Percentiles rank a stretch among this genome's conserved stretches.
These are phyloP conservation scores for Rhynchospora breviuscula DNA, from an alignment of 176 grass and related monocot genomes.

Conservation along the genomic window DNA sequence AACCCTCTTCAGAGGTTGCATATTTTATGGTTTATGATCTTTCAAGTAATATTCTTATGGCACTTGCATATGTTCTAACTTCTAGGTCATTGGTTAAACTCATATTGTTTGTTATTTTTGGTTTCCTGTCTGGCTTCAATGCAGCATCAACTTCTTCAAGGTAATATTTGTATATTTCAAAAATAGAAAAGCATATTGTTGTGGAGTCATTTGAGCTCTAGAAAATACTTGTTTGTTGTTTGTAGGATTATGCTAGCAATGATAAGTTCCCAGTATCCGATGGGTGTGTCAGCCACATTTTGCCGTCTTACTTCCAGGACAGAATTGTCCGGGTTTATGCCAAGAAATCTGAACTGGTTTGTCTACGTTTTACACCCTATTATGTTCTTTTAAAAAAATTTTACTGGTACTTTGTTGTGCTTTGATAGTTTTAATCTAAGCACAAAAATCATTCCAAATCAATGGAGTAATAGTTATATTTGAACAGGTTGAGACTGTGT, in stretches of 20 bases:
- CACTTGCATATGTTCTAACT: neutral
- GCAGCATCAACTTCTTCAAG: constrained; percentile 95
- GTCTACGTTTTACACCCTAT: constrained; percentile 8
- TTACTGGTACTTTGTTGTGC: neutral
- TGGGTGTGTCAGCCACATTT: constrained; percentile 73
- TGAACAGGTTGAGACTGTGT: constrained; percentile 61
- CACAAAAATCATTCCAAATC: neutral
- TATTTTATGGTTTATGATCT: neutral
- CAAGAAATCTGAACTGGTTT: constrained; percentile 72
- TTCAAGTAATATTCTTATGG: constrained; percentile 7
- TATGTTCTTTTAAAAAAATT: neutral
- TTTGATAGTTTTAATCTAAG: neutral
- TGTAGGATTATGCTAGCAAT: constrained; percentile 54
- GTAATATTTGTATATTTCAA: constrained; percentile 36
- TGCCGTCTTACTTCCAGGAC: constrained; percentile 61
- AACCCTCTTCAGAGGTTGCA: constrained; percentile 81
- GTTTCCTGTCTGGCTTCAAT: constrained; percentile 4
- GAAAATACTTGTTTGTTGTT: constrained; percentile 16
- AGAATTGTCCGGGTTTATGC: constrained; percentile 84
- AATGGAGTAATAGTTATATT: neutral
- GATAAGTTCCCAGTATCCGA: constrained; percentile 82
- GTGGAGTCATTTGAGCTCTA: neutral
- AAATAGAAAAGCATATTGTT: neutral
- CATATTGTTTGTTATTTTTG: neutral
- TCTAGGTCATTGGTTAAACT: neutral